Evolutionary conservation across 1,139 yeast species (phyloP), one percentile per base, ranked within the genome.

Genomic region (Geotrichum macrosporum): DNA sequence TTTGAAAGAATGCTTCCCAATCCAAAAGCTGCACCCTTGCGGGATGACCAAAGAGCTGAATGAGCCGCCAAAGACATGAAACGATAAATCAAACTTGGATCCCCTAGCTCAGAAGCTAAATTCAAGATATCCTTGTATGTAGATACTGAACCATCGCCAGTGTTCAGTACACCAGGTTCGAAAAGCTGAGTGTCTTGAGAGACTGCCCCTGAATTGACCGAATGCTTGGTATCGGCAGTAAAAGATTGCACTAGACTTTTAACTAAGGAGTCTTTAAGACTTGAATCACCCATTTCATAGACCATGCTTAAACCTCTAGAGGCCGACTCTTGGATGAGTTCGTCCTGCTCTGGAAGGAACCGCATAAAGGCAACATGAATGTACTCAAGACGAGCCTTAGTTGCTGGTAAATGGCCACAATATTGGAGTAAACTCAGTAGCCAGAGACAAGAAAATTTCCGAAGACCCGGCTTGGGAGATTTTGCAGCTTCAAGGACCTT

Each of bases 11-110:
- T 82, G 0, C 88, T 80, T 12, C 95, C 94, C 31, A 92, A 71
- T 0, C 97, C 96, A 68, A 86, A 89, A 0, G 97, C 97, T 60
- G 89, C 81, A 45, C 97, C 97, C 55, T 85, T 85, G 61, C 95
- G 74, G 0, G 96, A 85, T 0, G 94, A 79, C 97, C 98, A 92
- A 31, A 89, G 69, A 0, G 94, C 81, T 0, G 96, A 84, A 46
- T 83, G 83, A 53, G 86, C 84, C 0, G 97, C 95, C 48, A 92
- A 69, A 0, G 95, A 81, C 96, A 92, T 87, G 61, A 92, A 92
- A 59, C 88, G 86, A 65, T 92, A 92, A 4, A 92, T 96, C 56
- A 92, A 74, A 59, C 94, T 78, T 18, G 97, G 95, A 64, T 92
- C 96, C 35, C 97, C 97, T 4, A 88, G 94, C 60, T 92, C 97